Evolutionary conservation across 2,329 filamentous ascomycete genomes (phyloP), one percentile per base, ranked within the genome.

Genomic region (Clonostachys sp.): DNA sequence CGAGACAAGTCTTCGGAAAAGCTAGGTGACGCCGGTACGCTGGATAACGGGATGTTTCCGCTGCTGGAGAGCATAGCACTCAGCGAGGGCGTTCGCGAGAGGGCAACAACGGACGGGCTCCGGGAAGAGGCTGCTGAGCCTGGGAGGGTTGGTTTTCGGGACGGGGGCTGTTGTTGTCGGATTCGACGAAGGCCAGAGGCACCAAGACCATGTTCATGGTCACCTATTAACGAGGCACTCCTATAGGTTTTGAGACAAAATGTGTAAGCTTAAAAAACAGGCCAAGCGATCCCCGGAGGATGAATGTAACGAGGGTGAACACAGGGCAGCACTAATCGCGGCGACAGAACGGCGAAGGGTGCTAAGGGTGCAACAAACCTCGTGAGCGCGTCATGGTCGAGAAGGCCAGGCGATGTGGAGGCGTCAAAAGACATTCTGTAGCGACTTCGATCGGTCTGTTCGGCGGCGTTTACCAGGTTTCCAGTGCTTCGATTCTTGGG

Each of bases 171-270:
- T 60, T 91, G 86, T 67, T 96, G 92, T 64, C 94, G 88, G 66
- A 99, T 99, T 60, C 94, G 87, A 63, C 91, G 87, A 61, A 99
- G 79, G 55, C 94, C 91, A 48, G 90, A 95, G 41, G 86, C 79
- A 47, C 89, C 89, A 53, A 94, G 72, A 57, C 89, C 89, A 75
- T 94, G 88, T 61, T 95, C 91, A 70, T 92, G 89, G 68, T 92
- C 91, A 55, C 83, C 77, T 63, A 95, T 80, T 62, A 95, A 80
- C 61, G 90, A 83, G 60, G 89, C 89, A 74, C 89, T 95, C 34
- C 45, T 47, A 30, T 30, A 10, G 24, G 9, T 30, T 30, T 34
- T 16, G 39, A 12, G n/a, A 20, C 24, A 33, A 44, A 24, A 14
- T 5, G 45, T 34, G n/a, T 14, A 46, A 18, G 20, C 10, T 30